A percentile compares a stretch with the other conserved stretches of the same genome.
Conservation (phyloP, 2,329 filamentous ascomycete species). For the Hortaea werneckii region DNA sequence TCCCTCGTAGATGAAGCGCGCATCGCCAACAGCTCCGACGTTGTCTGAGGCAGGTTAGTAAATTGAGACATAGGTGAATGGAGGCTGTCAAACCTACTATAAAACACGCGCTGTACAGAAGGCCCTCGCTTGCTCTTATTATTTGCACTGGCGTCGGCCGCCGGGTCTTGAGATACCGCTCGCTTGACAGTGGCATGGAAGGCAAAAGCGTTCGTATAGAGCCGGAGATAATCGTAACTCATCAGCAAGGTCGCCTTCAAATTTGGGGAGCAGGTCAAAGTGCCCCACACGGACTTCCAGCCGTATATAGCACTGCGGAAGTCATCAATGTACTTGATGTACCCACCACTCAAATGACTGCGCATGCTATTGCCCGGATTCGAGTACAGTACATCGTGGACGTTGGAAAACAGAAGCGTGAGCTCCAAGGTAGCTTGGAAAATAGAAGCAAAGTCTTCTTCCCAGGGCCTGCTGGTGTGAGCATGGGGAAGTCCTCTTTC, state of each 20-base stretch:
- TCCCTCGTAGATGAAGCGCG: slow-evolving; percentile 41
- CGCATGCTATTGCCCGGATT: slow-evolving; percentile 60
- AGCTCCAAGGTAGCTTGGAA: slow-evolving; percentile 63
- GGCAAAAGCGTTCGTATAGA: slow-evolving; percentile 67
- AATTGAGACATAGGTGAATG: too few species aligned
- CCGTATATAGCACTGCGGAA: slow-evolving; percentile 58
- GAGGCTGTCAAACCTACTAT: slow-evolving; percentile 20
- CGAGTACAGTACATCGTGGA: slow-evolving; percentile 63
- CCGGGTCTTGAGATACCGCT: slow-evolving; percentile 21
- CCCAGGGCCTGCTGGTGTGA: slow-evolving; percentile 49
- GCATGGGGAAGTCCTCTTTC: slow-evolving; percentile 57
- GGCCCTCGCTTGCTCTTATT: slow-evolving; percentile 20
- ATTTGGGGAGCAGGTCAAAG: slow-evolving; percentile 52
- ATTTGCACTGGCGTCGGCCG: slow-evolving; percentile 5
- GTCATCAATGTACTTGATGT: slow-evolving; percentile 67
- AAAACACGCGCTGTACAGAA: slow-evolving; percentile 34
- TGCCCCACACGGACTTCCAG: slow-evolving; percentile 63
- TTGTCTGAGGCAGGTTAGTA: slow-evolving; percentile 16
- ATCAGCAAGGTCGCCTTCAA: slow-evolving; percentile 59
- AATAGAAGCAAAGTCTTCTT: slow-evolving; percentile 57
- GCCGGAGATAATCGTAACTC: slow-evolving; percentile 61
- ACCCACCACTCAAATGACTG: slow-evolving; percentile 59
- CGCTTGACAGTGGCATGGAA: slow-evolving; percentile 58
- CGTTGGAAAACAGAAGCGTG: slow-evolving; percentile 62
- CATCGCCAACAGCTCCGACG: slow-evolving; percentile 39